phyloP scores from a whole-genome alignment of 1,139 yeast species.

The Blastobotrys proliferans region DNA sequence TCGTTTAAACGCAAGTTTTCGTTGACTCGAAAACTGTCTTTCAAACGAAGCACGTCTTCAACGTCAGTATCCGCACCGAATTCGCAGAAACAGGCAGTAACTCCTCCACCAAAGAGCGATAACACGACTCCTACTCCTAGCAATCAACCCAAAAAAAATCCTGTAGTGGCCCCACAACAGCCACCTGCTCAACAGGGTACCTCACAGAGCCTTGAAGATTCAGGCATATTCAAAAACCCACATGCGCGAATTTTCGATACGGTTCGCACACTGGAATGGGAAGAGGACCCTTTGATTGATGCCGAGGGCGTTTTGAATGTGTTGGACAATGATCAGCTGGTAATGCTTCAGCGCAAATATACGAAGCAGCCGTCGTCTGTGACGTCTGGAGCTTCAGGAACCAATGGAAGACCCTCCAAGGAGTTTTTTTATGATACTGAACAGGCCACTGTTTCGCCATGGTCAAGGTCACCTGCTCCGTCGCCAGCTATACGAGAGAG shows the following conservation, averaged over 20 bases:
- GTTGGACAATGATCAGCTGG: slow-evolving; percentile 28
- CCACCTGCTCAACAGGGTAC: slow-evolving; percentile 1
- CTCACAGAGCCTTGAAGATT: slow-evolving; percentile 1
- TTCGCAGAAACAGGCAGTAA: background rate
- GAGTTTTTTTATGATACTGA: slow-evolving; percentile 26
- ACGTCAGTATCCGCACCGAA: slow-evolving; percentile 1
- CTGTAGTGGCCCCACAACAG: slow-evolving; percentile 1
- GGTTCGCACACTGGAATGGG: slow-evolving; percentile 31
- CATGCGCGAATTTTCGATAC: slow-evolving; percentile 23
- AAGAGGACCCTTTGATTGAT: slow-evolving; percentile 33
- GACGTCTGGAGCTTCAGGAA: background rate
- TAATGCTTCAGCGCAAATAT: slow-evolving; percentile 31
- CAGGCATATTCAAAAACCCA: background rate
- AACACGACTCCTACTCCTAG: background rate
- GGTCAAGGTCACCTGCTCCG: slow-evolving; percentile 35
- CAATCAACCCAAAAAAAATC: slow-evolving; percentile 10
- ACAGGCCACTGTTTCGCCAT: slow-evolving; percentile 32
- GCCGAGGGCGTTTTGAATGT: slow-evolving; percentile 31
- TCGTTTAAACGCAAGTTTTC: slow-evolving; percentile 20
- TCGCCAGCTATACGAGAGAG: slow-evolving; percentile 32
- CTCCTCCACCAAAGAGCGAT: background rate
- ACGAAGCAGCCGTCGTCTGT: slow-evolving; percentile 7
- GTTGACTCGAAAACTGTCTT: slow-evolving; percentile 19
- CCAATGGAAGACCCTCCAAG: background rate
- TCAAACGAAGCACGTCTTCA: slow-evolving; percentile 10